Conservation (phyloP, 768 basidiomycete species). For the Lentinula lateritia region DNA sequence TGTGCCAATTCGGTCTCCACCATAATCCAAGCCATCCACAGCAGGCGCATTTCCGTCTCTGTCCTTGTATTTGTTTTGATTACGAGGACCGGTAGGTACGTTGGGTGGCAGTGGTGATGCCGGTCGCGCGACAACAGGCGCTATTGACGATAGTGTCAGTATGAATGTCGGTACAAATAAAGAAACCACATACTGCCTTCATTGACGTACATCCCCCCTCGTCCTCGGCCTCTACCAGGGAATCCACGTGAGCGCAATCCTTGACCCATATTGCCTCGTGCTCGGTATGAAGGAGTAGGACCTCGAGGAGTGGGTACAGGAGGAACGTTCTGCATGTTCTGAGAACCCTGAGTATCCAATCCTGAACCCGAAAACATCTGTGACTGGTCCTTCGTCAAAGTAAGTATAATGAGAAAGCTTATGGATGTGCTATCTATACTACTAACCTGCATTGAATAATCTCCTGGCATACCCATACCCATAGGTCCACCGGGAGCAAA, state of each 20-base stretch:
- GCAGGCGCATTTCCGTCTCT: slow-evolving; percentile 80
- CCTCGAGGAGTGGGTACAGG: slow-evolving; percentile 19
- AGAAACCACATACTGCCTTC: slow-evolving; percentile 28
- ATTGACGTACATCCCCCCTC: slow-evolving; percentile 29
- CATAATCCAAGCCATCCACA: slow-evolving; percentile 87
- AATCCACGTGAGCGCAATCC: slow-evolving; percentile 37
- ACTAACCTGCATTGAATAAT: slow-evolving; percentile 73
- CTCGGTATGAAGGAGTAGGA: slow-evolving; percentile 27
- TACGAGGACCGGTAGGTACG: slow-evolving; percentile 83
- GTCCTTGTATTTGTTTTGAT: slow-evolving; percentile 89
- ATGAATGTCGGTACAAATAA: neutral
- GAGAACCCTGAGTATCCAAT: neutral
- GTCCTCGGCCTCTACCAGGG: slow-evolving; percentile 32
- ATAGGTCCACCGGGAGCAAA: slow-evolving; percentile 41
- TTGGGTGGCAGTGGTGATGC: slow-evolving; percentile 83
- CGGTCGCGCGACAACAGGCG: slow-evolving; percentile 60
- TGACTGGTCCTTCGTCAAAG: slow-evolving; percentile 44
- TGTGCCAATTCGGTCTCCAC: slow-evolving; percentile 30
- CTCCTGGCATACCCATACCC: slow-evolving; percentile 69
- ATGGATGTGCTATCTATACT: slow-evolving; percentile 11
- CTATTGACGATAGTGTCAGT: slow-evolving; percentile 10
- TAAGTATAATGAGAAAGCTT: slow-evolving; percentile 13
- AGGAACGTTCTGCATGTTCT: neutral
- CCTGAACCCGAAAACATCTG: slow-evolving; percentile 31
- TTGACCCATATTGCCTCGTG: slow-evolving; percentile 25